Evolutionary conservation across 768 basidiomycete species (phyloP), one percentile per base, ranked within the genome.

Genomic region (Gymnopilus dilepis): DNA sequence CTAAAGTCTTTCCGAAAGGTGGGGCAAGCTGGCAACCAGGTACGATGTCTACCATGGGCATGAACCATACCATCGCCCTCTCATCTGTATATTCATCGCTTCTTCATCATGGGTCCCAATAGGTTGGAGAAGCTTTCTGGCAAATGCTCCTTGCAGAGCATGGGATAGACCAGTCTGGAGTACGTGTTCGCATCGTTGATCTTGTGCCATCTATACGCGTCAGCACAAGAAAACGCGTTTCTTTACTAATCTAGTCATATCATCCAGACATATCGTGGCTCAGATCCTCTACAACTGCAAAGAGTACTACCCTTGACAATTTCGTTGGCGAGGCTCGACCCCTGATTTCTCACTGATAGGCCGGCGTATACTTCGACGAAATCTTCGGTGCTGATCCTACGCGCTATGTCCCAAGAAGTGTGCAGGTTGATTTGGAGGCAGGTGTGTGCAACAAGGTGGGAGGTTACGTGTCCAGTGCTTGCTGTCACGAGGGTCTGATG

Each of bases 111-210:
- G 56, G 54, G 63, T 62, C 61, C 45, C 52, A 22, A 50, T 71
- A 82, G 80, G 85, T 92, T 43, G 94, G 94, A 55, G 91, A 92
- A 69, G 83, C 84, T 45, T 99, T 97, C 74, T 97, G 95, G 95
- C 81, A 89, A 61, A 88, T 90, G 84, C 85, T 97, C 59, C 82
- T 97, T 22, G 84, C 86, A 15, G 93, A 95, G 76, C 94, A 95
- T 73, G 94, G 94, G 0, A 80, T 95, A 52, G 87, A 90, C 69
- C 76, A 85, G 21, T 76, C 81, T 12, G 91, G 92, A 71, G 91
- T 94, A 68, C 55, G 82, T 75, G 19, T 53, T 48, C n/a, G 19
- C 12, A 40, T 42, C 26, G 3, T 15, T 13, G 52, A 24, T 30
- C 50, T 50, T 33, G 55, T 19, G 28, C 60, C 24, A 52, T 45